Percentiles rank a stretch among this genome's conserved stretches.
Conservation (phyloP, 2,329 filamentous ascomycete species). For the Pseudogymnoascus sp. region DNA sequence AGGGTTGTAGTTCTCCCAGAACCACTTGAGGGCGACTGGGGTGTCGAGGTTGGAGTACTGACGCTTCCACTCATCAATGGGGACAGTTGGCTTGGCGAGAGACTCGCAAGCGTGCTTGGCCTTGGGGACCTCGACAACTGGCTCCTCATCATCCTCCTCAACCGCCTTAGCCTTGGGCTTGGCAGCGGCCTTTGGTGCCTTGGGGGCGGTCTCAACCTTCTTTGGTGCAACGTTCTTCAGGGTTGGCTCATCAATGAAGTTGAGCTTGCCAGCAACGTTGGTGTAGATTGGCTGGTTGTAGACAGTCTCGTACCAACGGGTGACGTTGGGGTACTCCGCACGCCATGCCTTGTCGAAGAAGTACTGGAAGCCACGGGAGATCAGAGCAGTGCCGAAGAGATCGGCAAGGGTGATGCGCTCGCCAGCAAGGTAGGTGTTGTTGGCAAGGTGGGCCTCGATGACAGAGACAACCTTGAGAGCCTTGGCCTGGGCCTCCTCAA, state of each 20-base stretch:
- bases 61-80: constrained; percentile 97
- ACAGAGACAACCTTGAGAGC: constrained; percentile 61
- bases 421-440: constrained; percentile 95
- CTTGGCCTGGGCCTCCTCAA: constrained; percentile 70
- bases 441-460: constrained; percentile 78
- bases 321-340: constrained; percentile 70
- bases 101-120: constrained; percentile 91
- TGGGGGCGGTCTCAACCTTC: constrained; percentile 62
- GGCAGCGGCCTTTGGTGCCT: constrained; percentile 45
- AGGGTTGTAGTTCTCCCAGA: constrained; percentile 94
- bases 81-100: constrained; percentile 70
- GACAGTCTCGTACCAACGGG: constrained; percentile 92
- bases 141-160: constrained; percentile 58
- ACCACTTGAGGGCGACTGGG: constrained; percentile 81
- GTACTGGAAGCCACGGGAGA: constrained; percentile 83
- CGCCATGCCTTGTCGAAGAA: constrained; percentile 92
- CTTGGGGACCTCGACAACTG: constrained; percentile 61
- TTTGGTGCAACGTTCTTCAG: constrained; percentile 71
- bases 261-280: constrained; percentile 65
- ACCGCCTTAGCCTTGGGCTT: constrained; percentile 40
- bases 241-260: constrained; percentile 75
- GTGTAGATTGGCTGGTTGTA: constrained; percentile 88
- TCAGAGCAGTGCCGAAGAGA: constrained; percentile 71
- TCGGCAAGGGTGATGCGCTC: constrained; percentile 97
- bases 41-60: constrained; percentile 96